Conservation (phyloP, 371 early-diverging fungal species). For the Cladochytrium tenue region DNA sequence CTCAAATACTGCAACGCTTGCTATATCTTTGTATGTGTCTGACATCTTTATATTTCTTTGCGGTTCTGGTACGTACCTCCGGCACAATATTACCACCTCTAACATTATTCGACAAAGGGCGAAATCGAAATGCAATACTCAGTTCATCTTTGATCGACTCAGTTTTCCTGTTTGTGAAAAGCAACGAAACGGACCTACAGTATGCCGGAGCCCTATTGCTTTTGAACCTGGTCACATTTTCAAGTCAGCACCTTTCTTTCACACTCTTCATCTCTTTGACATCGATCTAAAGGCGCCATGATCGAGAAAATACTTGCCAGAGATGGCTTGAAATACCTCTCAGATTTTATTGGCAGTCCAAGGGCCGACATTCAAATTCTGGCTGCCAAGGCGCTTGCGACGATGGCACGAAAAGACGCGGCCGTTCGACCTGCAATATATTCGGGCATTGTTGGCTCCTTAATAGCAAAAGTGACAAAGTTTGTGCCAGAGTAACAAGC, state of each 20-base stretch:
- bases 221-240: conserved; percentile 42
- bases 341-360: conserved; percentile 17
- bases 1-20: conserved; percentile 16
- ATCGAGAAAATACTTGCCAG: not conserved
- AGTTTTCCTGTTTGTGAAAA: conserved; percentile 31
- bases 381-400: conserved; percentile 36
- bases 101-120: not conserved
- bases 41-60: conserved; percentile 48
- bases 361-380: conserved; percentile 31
- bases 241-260: conserved; percentile 33
- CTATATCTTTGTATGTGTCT: conserved; percentile 44
- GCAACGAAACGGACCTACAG: conserved; percentile 41
- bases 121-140: conserved; percentile 18
- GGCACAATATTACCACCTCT: not conserved
- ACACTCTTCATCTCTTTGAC: too few relatives aligned
- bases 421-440: conserved; percentile 7
- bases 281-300: not conserved
- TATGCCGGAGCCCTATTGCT: conserved; percentile 47
- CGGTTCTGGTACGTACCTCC: conserved; percentile 23
- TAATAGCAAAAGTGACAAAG: conserved; percentile 13
- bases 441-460: not conserved
- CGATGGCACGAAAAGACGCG: conserved; percentile 33
- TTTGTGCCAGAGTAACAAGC: too few relatives aligned
- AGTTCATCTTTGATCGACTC: conserved; percentile 25
- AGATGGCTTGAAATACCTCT: conserved; percentile 11